phyloP scores from a whole-genome alignment of 228 moss, liverwort and hornwort species.

The Sphagnum magellanicum region DNA sequence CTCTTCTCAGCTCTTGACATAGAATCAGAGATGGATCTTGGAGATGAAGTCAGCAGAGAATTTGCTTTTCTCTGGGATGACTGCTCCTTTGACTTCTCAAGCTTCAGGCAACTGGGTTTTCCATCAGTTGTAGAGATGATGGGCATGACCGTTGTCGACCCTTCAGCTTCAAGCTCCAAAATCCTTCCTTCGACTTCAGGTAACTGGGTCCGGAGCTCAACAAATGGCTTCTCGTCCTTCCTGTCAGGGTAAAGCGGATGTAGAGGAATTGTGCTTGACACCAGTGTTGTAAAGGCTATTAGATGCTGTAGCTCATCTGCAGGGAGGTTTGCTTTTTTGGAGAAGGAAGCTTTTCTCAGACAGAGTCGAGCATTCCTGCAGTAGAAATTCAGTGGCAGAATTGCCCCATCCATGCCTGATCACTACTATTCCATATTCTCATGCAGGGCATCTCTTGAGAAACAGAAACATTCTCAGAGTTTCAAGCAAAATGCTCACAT shows the following conservation, averaged over 20 bases:
- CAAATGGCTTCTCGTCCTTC: constrained; percentile 34
- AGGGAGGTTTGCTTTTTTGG: constrained; percentile 53
- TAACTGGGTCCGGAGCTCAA: constrained; percentile 29
- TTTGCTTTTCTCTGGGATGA: constrained; percentile 12
- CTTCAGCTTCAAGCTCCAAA: constrained; percentile 25
- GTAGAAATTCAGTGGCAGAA: constrained; percentile 91
- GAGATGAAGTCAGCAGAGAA: constrained; percentile 6
- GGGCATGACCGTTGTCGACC: background rate
- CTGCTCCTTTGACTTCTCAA: constrained; percentile 5
- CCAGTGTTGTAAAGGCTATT: constrained; percentile 40
- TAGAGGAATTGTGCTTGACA: constrained; percentile 39
- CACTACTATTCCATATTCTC: background rate
- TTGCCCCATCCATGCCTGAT: constrained; percentile 89
- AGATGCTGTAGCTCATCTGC: constrained; percentile 44
- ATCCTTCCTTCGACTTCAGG: constrained; percentile 27
- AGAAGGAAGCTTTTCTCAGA: constrained; percentile 59
- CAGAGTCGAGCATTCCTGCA: constrained; percentile 85
- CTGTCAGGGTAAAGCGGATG: constrained; percentile 34
- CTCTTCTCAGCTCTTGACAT: constrained; percentile 25
- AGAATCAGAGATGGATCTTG: constrained; percentile 8
- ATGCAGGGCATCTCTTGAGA: background rate
- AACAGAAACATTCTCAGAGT: no score
- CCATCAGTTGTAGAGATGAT: background rate
- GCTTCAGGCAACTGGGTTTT: background rate
- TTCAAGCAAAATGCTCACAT: no score